Conservation (phyloP, 202 grass and related monocot genomes). For the Carex sylvatica region DNA sequence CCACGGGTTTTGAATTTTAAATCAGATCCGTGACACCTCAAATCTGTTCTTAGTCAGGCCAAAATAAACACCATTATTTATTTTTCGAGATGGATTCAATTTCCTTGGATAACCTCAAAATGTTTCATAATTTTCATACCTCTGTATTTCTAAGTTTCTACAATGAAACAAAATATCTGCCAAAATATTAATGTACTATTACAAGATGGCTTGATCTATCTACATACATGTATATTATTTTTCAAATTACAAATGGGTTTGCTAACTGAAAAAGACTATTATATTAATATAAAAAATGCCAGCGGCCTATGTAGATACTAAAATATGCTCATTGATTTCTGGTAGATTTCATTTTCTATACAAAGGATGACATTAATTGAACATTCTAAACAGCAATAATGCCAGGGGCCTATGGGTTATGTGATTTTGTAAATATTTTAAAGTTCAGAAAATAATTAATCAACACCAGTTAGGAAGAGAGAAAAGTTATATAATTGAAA, state of each 20-base stretch:
- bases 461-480: too few relatives aligned
- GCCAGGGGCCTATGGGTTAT: background rate
- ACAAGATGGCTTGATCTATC: background rate
- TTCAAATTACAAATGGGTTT: background rate
- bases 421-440: too few relatives aligned
- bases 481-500: too few relatives aligned
- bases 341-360: conserved; percentile 1
- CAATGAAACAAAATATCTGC: background rate
- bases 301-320: background rate
- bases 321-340: conserved; percentile 1
- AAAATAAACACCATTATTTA: conserved; percentile 1
- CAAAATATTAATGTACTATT: background rate
- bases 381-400: conserved; percentile 12
- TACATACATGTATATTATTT: background rate
- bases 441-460: too few relatives aligned
- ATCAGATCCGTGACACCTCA: too few relatives aligned
- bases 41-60: conserved; percentile 7
- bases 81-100: background rate
- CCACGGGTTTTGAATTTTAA: too few relatives aligned
- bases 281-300: background rate
- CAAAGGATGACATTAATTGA: background rate
- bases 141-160: background rate
- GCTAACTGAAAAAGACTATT: background rate
- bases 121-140: background rate
- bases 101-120: background rate